A percentile compares a stretch with the other conserved stretches of the same genome.
These are phyloP conservation scores for Aspergillus udagawae DNA, from an alignment of 2,329 filamentous ascomycete genomes.

Conservation along the genomic window DNA sequence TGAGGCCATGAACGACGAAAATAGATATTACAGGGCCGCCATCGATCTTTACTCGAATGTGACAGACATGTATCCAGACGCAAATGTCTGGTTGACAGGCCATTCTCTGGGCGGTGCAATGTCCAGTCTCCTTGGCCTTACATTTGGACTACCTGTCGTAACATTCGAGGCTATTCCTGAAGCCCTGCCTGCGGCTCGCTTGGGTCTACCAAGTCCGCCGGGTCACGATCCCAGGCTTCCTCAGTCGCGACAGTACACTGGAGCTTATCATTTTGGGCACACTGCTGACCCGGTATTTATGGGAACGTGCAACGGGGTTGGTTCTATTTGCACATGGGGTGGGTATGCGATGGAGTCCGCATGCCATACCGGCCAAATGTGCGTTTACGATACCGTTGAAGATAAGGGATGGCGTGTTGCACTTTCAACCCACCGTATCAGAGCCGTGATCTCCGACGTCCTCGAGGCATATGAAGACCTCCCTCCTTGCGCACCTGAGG, in stretches of 20 bases:
- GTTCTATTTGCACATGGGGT: slow-evolving; percentile 81
- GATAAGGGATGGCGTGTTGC: slow-evolving; percentile 91
- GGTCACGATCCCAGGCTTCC: slow-evolving; percentile 67
- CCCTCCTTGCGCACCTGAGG: slow-evolving; percentile 70
- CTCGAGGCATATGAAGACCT: slow-evolving; percentile 78
- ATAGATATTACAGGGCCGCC: slow-evolving; percentile 85
- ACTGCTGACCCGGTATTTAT: slow-evolving; percentile 95
- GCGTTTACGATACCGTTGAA: slow-evolving; percentile 85
- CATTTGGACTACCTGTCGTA: slow-evolving; percentile 84
- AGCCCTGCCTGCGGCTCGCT: slow-evolving; percentile 75
- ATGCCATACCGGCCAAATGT: slow-evolving; percentile 87
- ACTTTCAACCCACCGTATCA: slow-evolving; percentile 86
- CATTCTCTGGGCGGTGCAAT: slow-evolving; percentile 92
- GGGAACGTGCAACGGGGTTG: slow-evolving; percentile 86
- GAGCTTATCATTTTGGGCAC: slow-evolving; percentile 86
- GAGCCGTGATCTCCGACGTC: slow-evolving; percentile 81
- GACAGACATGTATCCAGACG: slow-evolving; percentile 77
- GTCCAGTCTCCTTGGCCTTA: slow-evolving; percentile 81
- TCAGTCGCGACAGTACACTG: slow-evolving; percentile 68
- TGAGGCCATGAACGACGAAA: slow-evolving; percentile 71
- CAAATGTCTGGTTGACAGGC: slow-evolving; percentile 84
- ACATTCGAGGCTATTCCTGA: slow-evolving; percentile 94
- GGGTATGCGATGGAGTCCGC: slow-evolving; percentile 90
- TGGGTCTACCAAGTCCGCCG: slow-evolving; percentile 82
- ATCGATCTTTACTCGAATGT: slow-evolving; percentile 90